A percentile compares a stretch with the other conserved stretches of the same genome.
Conservation (phyloP, 2,329 filamentous ascomycete genomes). For the Lecanicillium sp. region DNA sequence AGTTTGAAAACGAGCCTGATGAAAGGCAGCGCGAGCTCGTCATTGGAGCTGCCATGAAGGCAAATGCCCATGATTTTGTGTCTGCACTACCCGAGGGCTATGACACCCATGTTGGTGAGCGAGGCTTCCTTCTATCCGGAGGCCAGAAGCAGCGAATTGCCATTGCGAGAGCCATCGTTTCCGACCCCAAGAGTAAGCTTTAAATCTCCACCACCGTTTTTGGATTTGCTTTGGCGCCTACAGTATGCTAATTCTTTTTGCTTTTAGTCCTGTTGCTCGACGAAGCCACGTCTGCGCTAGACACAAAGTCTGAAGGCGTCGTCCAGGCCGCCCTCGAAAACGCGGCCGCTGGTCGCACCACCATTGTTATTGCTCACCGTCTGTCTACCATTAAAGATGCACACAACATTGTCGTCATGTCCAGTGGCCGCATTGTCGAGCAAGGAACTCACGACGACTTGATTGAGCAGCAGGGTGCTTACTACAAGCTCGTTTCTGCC, state of each 20-base stretch:
- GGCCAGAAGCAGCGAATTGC: conserved; percentile 97
- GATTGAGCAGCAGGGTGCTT: conserved; percentile 61
- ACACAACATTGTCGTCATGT: conserved; percentile 94
- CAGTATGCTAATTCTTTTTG: no score
- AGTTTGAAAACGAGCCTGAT: conserved; percentile 55
- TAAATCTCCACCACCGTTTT: no score
- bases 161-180: conserved; percentile 84
- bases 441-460: conserved; percentile 83
- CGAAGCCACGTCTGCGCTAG: conserved; percentile 87
- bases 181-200: conserved; percentile 84
- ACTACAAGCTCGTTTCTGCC: conserved; percentile 78
- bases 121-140: conserved; percentile 84
- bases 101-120: conserved; percentile 89
- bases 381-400: conserved; percentile 90
- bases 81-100: conserved; percentile 75
- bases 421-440: conserved; percentile 76
- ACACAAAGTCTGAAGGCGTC: conserved; percentile 89
- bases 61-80: conserved; percentile 93
- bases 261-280: conserved; percentile 90
- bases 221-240: no score
- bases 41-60: conserved; percentile 74
- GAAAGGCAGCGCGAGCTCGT: conserved; percentile 65
- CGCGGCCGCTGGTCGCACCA: conserved; percentile 79
- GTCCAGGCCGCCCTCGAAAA: conserved; percentile 89
- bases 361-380: conserved; percentile 92